Conservation (phyloP, 768 basidiomycete genomes). For the Xerocomellus amylosporus region DNA sequence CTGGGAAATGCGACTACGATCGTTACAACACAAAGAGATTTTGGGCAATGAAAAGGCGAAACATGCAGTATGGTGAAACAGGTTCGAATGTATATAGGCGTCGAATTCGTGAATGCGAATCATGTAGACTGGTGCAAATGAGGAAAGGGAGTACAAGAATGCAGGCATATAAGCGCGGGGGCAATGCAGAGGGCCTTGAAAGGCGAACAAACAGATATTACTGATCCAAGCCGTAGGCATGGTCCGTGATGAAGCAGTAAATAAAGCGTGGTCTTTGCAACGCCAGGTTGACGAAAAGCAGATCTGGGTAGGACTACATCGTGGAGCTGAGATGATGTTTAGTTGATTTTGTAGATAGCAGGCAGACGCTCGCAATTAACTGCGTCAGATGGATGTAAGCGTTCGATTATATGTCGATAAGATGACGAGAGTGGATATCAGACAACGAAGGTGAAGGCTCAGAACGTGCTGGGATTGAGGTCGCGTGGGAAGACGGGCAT, state of each 20-base stretch:
- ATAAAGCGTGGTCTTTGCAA: conserved; percentile 20
- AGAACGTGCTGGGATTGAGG: conserved; percentile 11
- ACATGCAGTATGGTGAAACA: conserved; percentile 7
- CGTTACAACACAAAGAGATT: neutral
- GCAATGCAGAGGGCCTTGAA: conserved; percentile 13
- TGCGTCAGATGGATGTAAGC: conserved; percentile 26
- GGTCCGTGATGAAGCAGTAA: conserved; percentile 30
- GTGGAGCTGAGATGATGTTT: conserved; percentile 26
- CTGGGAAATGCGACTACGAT: neutral
- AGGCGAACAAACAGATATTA: conserved; percentile 18
- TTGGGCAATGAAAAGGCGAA: neutral
- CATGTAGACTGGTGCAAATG: conserved; percentile 23
- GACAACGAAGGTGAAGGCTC: conserved; percentile 5
- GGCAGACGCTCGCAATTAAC: conserved; percentile 27
- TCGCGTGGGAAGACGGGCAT: conserved; percentile 53
- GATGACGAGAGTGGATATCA: conserved; percentile 13
- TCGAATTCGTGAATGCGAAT: conserved; percentile 20
- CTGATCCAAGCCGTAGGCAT: conserved; percentile 28
- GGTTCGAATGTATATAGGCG: conserved; percentile 8
- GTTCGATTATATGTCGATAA: conserved; percentile 32
- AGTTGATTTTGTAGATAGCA: conserved; percentile 20
- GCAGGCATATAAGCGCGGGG: conserved; percentile 19
- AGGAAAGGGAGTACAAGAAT: conserved; percentile 22
- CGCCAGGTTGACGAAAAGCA: conserved; percentile 16
- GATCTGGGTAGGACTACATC: conserved; percentile 30